Base-by-base conservation (phyloP, 2,329 filamentous ascomycete genomes). In the Pezicula radicicola region DNA sequence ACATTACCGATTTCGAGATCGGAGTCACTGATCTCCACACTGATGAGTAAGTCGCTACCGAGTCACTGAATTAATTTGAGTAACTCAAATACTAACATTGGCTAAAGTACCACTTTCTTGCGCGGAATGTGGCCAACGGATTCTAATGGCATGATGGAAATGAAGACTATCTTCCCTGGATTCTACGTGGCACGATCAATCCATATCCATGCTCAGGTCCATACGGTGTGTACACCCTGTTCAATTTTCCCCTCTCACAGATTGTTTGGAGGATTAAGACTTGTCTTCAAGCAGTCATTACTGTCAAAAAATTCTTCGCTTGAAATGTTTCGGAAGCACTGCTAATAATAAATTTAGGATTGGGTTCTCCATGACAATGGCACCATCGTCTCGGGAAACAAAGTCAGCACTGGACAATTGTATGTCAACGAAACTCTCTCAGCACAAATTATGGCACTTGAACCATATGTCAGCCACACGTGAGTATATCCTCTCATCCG, bases 151-250 rank as follows among this genome's bases (percentile, higher is more conserved):
- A 67, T 72, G 6, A 70, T 64, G 13, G 66, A 69, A 52, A 72
- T 74, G 46, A 63, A 70, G 46, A 67, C 69, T 12, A 56, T 73
- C 46, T 72, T 74, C 65, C 72, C 72, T 10, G 70, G 72, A 30
- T 70, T 73, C 61, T 75, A 75, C 61, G 60, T 60, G 9, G 62
- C 65, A 28, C 72, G 76, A 10, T 67, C 75, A 6, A 72, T 66
- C 4, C 76, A 78, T 64, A 75, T 75, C 49, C 76, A 79, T 48
- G 62, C 77, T 45, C 66, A 77, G 54, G 71, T 73, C 2, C 75
- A 78, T 63, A 58, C 64, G 3, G 28, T 30, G 7, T 3, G 28
- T 30, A 30, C 8, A 8, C 10, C 10, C 28, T 12, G 10, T 30
- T 30, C 28, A 30, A 8, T 8, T 30, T 30, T 30, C 7, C 10